Evolutionary conservation across 306 rosid genomes (phyloP).

Genomic region (Sechiopsis laciniata): DNA sequence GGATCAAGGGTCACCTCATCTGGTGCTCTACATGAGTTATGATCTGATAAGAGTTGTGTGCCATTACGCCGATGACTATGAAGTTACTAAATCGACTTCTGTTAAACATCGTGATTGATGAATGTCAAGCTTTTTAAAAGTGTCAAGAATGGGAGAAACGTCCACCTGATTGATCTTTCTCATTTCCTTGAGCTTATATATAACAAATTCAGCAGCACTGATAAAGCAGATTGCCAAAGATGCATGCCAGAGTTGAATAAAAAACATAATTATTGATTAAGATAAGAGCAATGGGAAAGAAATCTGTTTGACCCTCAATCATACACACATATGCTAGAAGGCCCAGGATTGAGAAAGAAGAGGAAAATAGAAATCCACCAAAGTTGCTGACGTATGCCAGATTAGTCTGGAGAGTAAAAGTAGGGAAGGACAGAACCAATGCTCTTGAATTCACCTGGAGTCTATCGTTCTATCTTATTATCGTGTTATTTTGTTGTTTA

Average conservation of each 20-base stretch:
- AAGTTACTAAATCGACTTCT: constrained; percentile 42
- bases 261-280: neutral
- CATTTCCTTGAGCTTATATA: constrained; percentile 85
- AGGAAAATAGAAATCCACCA: too few species aligned
- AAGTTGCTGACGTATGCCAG: too few species aligned
- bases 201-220: constrained; percentile 63
- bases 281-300: neutral
- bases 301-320: too few species aligned
- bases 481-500: too few species aligned
- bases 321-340: too few species aligned
- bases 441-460: too few species aligned
- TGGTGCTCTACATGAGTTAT: constrained; percentile 1
- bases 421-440: too few species aligned
- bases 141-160: constrained; percentile 47
- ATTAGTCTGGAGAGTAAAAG: too few species aligned
- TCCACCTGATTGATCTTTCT: constrained; percentile 61
- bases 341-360: too few species aligned
- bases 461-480: too few species aligned
- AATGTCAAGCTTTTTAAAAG: constrained; percentile 47
- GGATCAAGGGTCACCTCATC: neutral
- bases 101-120: constrained; percentile 74
- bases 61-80: neutral
- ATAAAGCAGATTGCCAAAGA: neutral
- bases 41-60: neutral
- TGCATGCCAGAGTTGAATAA: neutral